Base-by-base conservation (phyloP, 306 rosid genomes). In the Elaeagnus macrophylla region DNA sequence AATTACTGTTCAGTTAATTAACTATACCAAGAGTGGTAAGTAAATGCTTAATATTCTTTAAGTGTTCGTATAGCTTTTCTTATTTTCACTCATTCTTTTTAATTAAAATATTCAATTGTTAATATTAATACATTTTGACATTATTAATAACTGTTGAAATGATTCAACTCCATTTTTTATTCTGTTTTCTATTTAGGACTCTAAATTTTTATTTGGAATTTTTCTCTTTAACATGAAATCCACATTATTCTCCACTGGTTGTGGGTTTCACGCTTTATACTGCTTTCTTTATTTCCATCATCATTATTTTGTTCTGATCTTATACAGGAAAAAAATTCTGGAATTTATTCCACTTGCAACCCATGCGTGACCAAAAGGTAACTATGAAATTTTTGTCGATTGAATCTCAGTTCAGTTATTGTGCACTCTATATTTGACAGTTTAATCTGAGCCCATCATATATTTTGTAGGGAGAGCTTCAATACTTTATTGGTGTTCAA, bases 271-370 rank as follows among this genome's bases (percentile, higher is more conserved):
- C 52, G 18, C 46, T 17, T 25, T 57, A 13, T 39, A 17, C 35
- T 44, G 15, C 61, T 39, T 0, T 15, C 62, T 50, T 53, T 40
- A 13, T 20, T 61, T 12, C 45, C 49, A 10, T 47, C 17, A 7
- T 56, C 47, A 19, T 57, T 56, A 50, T 5, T 48, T 39, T 37
- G 0, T 62, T 64, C 15, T 62, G 59, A 58, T 77, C 45, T 72
- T 39, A 8, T 67, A 70, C 62, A 91, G 97, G 97, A 70, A 91
- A 86, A 65, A 91, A 80, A 75, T 84, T 91, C 70, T 86, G 81
- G 89, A 91, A 91, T 67, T 77, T 91, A 70, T 91, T 91, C 73
- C 97, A 91, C 78, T 80, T 91, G 85, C 97, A 86, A 71, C 95
- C 97, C 51, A 76, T 86, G 97, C 86, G 85, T 43, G 95, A 86